A percentile compares a stretch with the other conserved stretches of the same genome.
These are phyloP conservation scores for Orobanche coerulescens DNA, from an alignment of 257 asterid genomes.

Conservation along the genomic window DNA sequence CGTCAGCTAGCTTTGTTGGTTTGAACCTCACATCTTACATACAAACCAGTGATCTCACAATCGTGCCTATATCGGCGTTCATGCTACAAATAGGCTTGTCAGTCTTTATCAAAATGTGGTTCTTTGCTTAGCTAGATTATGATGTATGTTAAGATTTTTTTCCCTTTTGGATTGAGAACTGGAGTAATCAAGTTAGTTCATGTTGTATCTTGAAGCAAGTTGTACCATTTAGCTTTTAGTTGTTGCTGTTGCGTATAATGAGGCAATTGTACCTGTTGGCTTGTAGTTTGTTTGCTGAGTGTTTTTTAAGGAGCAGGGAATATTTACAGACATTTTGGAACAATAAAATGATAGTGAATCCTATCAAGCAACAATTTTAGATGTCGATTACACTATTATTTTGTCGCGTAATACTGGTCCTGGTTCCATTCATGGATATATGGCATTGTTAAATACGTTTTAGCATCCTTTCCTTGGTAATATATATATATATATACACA, in stretches of 20 bases:
- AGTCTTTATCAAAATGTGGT: conserved; percentile 87
- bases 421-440: neutral
- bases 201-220: neutral
- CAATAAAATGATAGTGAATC: conserved; percentile 14
- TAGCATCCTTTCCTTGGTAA: too few relatives aligned
- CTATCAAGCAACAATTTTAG: neutral
- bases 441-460: neutral
- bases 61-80: conserved; percentile 65
- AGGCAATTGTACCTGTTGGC: conserved; percentile 13
- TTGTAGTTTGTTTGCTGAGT: conserved; percentile 22
- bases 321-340: conserved; percentile 17
- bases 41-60: conserved; percentile 40
- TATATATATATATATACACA: too few relatives aligned
- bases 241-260: neutral
- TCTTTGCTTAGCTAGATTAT: conserved; percentile 37
- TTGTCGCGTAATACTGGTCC: conserved; percentile 6
- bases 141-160: neutral
- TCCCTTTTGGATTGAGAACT: conserved; percentile 7
- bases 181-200: conserved; percentile 10
- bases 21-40: conserved; percentile 62
- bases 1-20: conserved; percentile 72
- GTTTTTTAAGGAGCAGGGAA: conserved; percentile 10
- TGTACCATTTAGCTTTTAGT: neutral
- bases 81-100: conserved; percentile 80
- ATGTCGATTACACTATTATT: neutral